Base-by-base conservation (phyloP, 768 basidiomycete species). In the Phlegmacium glaucopus region DNA sequence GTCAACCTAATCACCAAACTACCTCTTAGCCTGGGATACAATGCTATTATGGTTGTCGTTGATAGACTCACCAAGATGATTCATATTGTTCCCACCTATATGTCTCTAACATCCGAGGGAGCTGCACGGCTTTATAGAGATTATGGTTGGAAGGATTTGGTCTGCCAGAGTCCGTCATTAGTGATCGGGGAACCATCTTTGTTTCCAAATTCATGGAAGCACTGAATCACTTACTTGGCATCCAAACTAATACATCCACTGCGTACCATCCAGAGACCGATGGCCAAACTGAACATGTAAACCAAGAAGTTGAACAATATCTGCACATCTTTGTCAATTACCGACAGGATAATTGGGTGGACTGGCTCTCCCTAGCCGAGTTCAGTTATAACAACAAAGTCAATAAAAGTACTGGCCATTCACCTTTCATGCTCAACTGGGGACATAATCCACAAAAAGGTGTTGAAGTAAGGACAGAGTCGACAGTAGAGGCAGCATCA, bases 221-320 rank as follows among this genome's bases (percentile, higher is more conserved):
- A n/a, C 42, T 66, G 0, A 52, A 45, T 12, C 12, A 36, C 17
- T 9, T 32, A 0, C 37, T 52, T 17, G 48, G 47, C n/a, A 53
- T 56, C 12, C 42, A 53, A 17, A 8, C 26, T 4, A 36, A 40
- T 17, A n/a, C 39, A 3, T 51, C 50, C 1, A 53, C 52, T 0
- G 49, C 49, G 0, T 54, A 49, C 17, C 56, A 57, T 29, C 53
- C 51, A 0, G 40, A 61, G 44, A 53, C 57, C 1, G 57, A 61
- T 43, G 60, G 59, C 25, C 46, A 50, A 17, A 57, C 58, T 0
- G 52, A 61, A 48, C 27, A 43, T 5, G 42, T 52, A 1, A 61
- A 60, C 18, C 52, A 58, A 45, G 57, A 62, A 52, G 46, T 64
- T 0, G 48, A 54, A 35, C 32, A 44, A 9, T 64, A 59, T 17